Base-by-base conservation (phyloP, 768 basidiomycete species). In the Rhodotorula kratochvilovae region DNA sequence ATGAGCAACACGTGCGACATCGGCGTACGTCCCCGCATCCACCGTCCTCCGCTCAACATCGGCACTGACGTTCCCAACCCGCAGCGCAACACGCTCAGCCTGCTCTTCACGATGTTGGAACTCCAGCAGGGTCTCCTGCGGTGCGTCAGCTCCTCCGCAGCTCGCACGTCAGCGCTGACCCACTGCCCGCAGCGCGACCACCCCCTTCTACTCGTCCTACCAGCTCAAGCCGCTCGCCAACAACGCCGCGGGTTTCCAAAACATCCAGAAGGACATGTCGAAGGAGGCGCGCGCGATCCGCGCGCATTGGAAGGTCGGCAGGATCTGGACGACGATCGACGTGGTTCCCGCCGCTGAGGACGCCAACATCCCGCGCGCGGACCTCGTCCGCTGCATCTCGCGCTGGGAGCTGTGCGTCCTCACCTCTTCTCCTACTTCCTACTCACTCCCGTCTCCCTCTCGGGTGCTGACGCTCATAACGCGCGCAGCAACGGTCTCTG, bases 51-150 rank as follows among this genome's bases (percentile, higher is more conserved):
- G 27, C 25, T 13, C 25, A 13, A 5, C 4, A 5, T 39, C 36
- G 39, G 55, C 10, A 21, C n/a, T n/a, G n/a, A n/a, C n/a, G n/a
- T n/a, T 33, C 59, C 35, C 5, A 19, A 54, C 42, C 62, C 51
- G 5, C 70, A 84, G 84, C 58, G 75, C 48, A 85, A 82, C 70
- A 81, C 83, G 23, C 81, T 85, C 17, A 80, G 79, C 3, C 78
- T 85, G 11, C 81, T 80, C 46, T 85, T 83, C 74, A 84, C 85
- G 8, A 79, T 82, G 61, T 80, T 85, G 15, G 85, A 85, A 75
- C 80, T 85, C 17, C 81, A 84, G n/a, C 80, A 82, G 61, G 80
- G 79, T 6, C 81, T 81, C 61, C 78, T 85, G 33, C 79, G 84
- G 67, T 68, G 39, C 36, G 66, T 45, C 27, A 6, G 48, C 5